phyloP scores from a whole-genome alignment of 2,329 filamentous ascomycete genomes.

The Lachnellula suecica region DNA sequence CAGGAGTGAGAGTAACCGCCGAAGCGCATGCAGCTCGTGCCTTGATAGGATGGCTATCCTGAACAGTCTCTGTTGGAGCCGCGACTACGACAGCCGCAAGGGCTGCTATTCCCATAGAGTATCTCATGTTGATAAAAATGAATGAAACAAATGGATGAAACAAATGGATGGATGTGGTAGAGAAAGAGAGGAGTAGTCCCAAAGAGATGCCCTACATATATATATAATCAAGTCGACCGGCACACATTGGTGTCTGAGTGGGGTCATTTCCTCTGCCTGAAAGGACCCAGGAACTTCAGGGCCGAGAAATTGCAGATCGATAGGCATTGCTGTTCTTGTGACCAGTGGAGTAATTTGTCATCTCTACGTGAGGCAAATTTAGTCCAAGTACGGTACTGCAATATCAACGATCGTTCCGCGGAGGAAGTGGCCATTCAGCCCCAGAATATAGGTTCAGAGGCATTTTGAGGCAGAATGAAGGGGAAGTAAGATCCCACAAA shows the following conservation, averaged over 20 bases:
- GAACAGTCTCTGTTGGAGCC: constrained; percentile 18
- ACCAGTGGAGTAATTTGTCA: constrained; percentile 14
- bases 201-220: constrained; percentile 16
- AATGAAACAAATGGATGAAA: background rate
- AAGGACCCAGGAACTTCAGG: constrained; percentile 21
- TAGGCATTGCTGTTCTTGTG: constrained; percentile 17
- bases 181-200: constrained; percentile 3
- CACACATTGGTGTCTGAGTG: constrained; percentile 1
- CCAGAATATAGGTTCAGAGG: constrained; percentile 9
- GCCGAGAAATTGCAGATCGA: constrained; percentile 19
- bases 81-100: constrained; percentile 20
- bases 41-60: constrained; percentile 6
- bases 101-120: constrained; percentile 21
- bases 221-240: background rate
- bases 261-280: constrained; percentile 18
- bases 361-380: constrained; percentile 13
- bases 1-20: constrained; percentile 23
- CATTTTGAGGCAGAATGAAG: constrained; percentile 11
- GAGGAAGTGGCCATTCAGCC: constrained; percentile 14
- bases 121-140: constrained; percentile 21
- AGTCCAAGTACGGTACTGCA: constrained; percentile 1
- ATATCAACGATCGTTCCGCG: constrained; percentile 3
- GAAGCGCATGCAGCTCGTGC: constrained; percentile 17
- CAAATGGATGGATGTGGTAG: constrained; percentile 6
- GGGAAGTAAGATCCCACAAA: constrained; percentile 11